phyloP scores from a whole-genome alignment of 179 eudicot genomes.

The Actinidia arguta region DNA sequence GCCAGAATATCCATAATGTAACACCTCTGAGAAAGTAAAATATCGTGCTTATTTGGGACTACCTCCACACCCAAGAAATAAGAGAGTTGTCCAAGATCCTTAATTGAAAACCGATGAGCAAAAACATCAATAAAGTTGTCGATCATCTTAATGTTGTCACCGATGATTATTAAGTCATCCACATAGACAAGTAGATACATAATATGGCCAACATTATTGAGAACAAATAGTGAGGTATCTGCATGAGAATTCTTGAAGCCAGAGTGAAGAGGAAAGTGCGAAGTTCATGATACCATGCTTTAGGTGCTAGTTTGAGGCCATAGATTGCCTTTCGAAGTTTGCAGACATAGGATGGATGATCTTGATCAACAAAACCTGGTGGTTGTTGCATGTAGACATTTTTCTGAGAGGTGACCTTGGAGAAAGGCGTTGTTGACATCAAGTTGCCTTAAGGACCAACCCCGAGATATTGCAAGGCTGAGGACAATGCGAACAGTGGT shows the following conservation, averaged over 20 bases:
- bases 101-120: neutral
- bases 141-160: neutral
- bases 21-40: neutral
- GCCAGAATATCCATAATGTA: constrained; percentile 10
- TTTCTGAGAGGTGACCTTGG: neutral
- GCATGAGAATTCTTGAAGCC: neutral
- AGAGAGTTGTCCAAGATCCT: neutral
- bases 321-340: neutral
- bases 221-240: neutral
- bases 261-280: neutral
- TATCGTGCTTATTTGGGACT: neutral
- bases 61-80: constrained; percentile 8
- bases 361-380: neutral
- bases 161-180: neutral
- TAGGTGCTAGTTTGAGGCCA: neutral
- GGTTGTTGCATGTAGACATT: constrained; percentile 1
- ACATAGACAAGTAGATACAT: constrained; percentile 2
- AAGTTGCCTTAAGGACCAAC: neutral
- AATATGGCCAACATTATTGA: too few relatives aligned
- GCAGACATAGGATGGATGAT: neutral
- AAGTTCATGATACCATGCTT: neutral
- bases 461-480: neutral
- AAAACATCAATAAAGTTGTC: neutral
- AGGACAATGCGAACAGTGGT: neutral
- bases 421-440: constrained; percentile 8